Evolutionary conservation across 805 yeast genomes (phyloP).

Genomic region (Yarrowia osloensis): DNA sequence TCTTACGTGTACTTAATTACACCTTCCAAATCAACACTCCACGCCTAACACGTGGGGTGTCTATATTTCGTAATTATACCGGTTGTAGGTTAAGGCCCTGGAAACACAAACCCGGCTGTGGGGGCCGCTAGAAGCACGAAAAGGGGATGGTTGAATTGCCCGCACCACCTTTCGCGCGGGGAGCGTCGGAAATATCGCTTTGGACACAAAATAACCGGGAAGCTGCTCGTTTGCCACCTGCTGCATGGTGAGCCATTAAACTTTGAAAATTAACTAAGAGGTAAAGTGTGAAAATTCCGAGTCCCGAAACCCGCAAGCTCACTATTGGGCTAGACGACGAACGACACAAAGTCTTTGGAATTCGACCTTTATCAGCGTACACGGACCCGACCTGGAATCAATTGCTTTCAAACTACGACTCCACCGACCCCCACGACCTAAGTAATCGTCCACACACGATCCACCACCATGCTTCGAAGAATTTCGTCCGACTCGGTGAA

Average conservation of each 20-base stretch:
- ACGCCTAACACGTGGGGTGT: slow-evolving; percentile 8
- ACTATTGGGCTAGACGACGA: slow-evolving; percentile 3
- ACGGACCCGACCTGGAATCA: neutral
- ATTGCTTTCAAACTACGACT: neutral
- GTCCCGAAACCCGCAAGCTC: slow-evolving; percentile 20
- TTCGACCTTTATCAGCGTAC: neutral
- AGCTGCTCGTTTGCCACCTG: slow-evolving; percentile 2
- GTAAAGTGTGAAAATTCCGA: slow-evolving; percentile 8
- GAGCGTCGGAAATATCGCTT: too few species aligned
- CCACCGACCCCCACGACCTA: neutral
- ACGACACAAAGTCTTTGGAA: neutral
- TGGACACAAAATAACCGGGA: neutral
- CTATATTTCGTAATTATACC: slow-evolving; percentile 10
- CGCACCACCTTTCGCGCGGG: too few species aligned
- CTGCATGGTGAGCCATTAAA: slow-evolving; percentile 27
- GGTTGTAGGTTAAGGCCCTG: neutral
- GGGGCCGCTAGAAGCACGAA: neutral
- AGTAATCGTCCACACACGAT: neutral
- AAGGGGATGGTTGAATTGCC: neutral
- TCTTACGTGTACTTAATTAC: neutral
- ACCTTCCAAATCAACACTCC: neutral
- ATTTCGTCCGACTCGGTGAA: slow-evolving; percentile 13
- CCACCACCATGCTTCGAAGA: slow-evolving; percentile 20
- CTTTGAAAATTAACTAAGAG: slow-evolving; percentile 25
- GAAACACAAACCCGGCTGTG: too few species aligned